Evolutionary conservation across 1,284 basidiomycete species (phyloP).

Genomic region (Marasmius oreades): DNA sequence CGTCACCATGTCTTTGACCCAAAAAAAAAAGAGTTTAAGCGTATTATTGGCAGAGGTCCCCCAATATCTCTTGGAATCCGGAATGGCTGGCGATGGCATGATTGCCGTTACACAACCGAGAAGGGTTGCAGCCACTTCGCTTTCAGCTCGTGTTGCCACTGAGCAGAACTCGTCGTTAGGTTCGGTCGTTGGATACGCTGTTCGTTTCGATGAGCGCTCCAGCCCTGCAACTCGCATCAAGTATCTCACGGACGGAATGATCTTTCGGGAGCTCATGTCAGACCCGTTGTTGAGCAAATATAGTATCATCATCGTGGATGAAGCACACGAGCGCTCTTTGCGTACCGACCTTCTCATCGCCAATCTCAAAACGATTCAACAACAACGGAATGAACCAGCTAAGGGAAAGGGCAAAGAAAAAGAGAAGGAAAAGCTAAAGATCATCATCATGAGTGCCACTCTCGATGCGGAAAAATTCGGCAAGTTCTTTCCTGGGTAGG

Average conservation of each 20-base stretch:
- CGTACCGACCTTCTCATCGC: constrained; percentile 95
- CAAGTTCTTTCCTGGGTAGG: constrained; percentile 80
- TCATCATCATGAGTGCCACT: constrained; percentile 97
- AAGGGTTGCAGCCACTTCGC: constrained; percentile 89
- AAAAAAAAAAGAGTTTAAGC: not conserved
- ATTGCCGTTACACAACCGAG: constrained; percentile 93
- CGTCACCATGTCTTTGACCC: constrained; percentile 26
- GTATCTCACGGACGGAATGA: constrained; percentile 96
- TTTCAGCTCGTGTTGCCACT: constrained; percentile 84
- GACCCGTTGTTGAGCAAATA: constrained; percentile 81
- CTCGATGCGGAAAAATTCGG: constrained; percentile 94
- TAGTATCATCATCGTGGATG: constrained; percentile 91
- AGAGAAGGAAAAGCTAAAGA: constrained; percentile 57
- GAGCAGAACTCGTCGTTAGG: constrained; percentile 79
- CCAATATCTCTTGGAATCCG: constrained; percentile 81
- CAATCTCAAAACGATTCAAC: constrained; percentile 85
- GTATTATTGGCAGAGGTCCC: constrained; percentile 65
- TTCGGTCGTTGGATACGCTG: constrained; percentile 85
- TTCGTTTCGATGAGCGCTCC: constrained; percentile 90
- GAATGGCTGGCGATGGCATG: constrained; percentile 57
- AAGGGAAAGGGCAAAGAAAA: constrained; percentile 37
- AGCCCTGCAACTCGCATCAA: constrained; percentile 78
- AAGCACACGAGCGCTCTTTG: constrained; percentile 95
- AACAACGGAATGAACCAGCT: constrained; percentile 51
- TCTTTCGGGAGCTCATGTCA: constrained; percentile 85